These are phyloP conservation scores for Colletotrichum musae DNA, from an alignment of 2,329 filamentous ascomycete genomes.

Conservation along the genomic window DNA sequence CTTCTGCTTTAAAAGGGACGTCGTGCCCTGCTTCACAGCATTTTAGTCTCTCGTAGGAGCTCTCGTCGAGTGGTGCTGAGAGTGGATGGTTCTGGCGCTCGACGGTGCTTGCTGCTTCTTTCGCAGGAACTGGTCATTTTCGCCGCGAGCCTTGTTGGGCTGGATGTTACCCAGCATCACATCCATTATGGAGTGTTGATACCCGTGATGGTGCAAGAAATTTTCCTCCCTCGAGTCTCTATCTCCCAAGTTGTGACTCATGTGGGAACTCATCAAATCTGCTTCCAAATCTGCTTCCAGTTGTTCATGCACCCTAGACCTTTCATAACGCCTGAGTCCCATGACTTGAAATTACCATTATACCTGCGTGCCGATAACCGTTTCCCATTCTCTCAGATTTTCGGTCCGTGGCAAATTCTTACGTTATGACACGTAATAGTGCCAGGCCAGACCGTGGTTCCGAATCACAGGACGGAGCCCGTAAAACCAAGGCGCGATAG, in stretches of 20 bases:
- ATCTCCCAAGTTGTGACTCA: no score
- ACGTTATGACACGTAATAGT: not conserved
- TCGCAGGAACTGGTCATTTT: conserved; percentile 1
- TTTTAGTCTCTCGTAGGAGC: conserved; percentile 4
- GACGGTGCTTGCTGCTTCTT: not conserved
- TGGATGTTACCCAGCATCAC: not conserved
- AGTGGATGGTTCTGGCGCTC: not conserved
- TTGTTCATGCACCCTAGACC: no score
- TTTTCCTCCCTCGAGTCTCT: no score
- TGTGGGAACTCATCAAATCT: no score
- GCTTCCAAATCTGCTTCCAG: no score
- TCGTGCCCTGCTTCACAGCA: conserved; percentile 15
- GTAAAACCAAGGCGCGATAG: not conserved
- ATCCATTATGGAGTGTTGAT: no score
- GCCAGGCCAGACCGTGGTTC: not conserved
- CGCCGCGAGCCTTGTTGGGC: not conserved
- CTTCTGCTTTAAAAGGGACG: conserved; percentile 1
- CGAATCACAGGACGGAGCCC: not conserved
- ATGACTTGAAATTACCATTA: not conserved
- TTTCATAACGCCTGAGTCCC: no score
- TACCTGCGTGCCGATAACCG: not conserved
- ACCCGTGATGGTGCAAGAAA: no score
- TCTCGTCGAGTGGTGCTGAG: conserved; percentile 10
- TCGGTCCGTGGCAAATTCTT: not conserved
- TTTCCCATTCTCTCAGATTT: not conserved